Base-by-base conservation (phyloP, 352 stramenopile genomes). In the Globisporangium megalacanthum region DNA sequence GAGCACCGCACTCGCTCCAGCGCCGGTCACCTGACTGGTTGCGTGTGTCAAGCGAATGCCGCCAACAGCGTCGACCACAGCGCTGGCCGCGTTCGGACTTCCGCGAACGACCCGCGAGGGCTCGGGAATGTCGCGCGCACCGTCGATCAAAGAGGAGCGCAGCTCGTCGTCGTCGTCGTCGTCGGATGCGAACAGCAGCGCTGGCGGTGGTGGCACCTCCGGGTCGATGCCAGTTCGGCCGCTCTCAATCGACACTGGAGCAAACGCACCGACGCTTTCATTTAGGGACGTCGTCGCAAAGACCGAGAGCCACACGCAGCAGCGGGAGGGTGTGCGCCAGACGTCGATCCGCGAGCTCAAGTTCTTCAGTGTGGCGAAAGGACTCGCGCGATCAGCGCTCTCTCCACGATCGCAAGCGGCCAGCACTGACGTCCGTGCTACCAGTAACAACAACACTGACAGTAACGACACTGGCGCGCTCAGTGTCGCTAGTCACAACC, bases 331-430 rank as follows among this genome's bases (percentile, higher is more conserved):
- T 15, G 20, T 8, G 42, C 8, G 31, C 11, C 46, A 55, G 25
- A 25, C 55, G 29, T 33, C 29, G 46, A 11, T 20, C n/a, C 48
- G 35, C 53, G 58, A 58, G 22, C 58, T 46, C 19, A 63, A 63
- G 31, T 35, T 58, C n/a, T 19, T 63, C 31, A 35, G 45, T 0
- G 56, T 56, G 8, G 49, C 61, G 10, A 60, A 39, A 47, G 49
- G 31, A 13, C 42, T 64, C 29, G 15, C 56, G 29, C 36, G 41
- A 6, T 35, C 52, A 22, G 36, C 49, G 11, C 56, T 52, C 17
- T 64, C 55, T 1, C 56, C 61, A 17, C 47, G 49, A 7, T 14
- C 56, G 22, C 20, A 41, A 48, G 49, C 55, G n/a, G 46, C 36
- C 9, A 54, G 17, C 25, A 29, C 19, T 0, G 46, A 25, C 15